These are phyloP conservation scores for Pythium dissotocum DNA, from an alignment of 352 stramenopile species.

Conservation along the genomic window DNA sequence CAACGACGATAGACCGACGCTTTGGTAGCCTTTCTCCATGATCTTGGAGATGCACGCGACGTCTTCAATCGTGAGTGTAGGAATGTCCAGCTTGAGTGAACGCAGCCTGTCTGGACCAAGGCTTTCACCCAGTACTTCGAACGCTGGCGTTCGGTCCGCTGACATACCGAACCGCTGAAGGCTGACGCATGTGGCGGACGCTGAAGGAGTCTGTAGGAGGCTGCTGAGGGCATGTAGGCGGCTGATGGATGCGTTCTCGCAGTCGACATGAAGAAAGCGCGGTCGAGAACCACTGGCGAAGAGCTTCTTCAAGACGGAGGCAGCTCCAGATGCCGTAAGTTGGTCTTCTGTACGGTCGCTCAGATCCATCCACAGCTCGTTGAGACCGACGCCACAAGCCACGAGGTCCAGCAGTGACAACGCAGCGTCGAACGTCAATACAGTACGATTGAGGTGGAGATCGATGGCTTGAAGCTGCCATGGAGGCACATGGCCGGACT, in stretches of 20 bases:
- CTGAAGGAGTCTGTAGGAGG: not conserved
- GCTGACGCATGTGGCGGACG: not conserved
- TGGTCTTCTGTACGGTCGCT: conserved; percentile 10
- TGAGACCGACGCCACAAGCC: not conserved
- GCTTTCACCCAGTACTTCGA: conserved; percentile 8
- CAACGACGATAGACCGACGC: not conserved
- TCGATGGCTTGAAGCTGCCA: conserved; percentile 13
- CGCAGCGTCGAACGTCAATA: conserved; percentile 13
- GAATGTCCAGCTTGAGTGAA: conserved; percentile 16
- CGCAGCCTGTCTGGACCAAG: not conserved
- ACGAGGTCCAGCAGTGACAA: conserved; percentile 3
- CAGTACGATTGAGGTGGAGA: conserved; percentile 8
- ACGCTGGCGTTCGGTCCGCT: not conserved
- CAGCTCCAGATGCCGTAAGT: conserved; percentile 3
- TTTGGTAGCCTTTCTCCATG: not conserved
- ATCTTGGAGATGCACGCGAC: not conserved
- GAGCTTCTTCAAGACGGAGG: conserved; percentile 13
- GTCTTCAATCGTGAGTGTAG: not conserved
- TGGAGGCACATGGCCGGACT: not conserved
- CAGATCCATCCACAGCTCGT: conserved; percentile 21
- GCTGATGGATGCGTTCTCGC: conserved; percentile 5
- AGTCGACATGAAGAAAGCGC: conserved; percentile 10
- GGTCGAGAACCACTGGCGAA: not conserved
- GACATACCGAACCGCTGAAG: conserved; percentile 7
- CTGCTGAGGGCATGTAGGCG: not conserved